Evolutionary conservation across 176 grass and related monocot species (phyloP).

Genomic region (Bothriochloa decipiens): DNA sequence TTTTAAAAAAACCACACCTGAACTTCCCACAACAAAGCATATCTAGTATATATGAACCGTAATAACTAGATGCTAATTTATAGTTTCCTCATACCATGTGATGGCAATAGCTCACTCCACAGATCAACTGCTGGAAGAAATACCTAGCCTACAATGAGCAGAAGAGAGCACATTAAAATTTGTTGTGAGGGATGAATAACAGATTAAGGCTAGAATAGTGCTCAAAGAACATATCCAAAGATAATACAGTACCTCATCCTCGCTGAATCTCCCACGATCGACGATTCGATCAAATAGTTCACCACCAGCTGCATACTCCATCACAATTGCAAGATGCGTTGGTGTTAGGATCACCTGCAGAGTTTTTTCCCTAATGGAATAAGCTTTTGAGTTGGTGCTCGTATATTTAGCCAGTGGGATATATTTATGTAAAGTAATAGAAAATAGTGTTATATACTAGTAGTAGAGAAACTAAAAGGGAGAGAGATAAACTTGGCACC

Average conservation of each 20-base stretch:
- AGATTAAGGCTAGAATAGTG: neutral
- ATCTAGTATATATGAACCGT: constrained; percentile 30
- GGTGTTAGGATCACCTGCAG: constrained; percentile 68
- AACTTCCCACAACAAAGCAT: constrained; percentile 40
- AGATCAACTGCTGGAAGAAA: constrained; percentile 88
- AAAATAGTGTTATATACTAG: neutral
- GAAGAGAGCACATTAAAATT: constrained; percentile 14
- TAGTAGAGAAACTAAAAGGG: neutral
- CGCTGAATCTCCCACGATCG: constrained; percentile 61
- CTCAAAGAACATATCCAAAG: neutral
- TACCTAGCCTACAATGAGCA: constrained; percentile 64
- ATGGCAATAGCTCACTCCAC: constrained; percentile 79
- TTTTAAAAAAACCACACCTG: constrained; percentile 43
- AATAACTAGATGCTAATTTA: constrained; percentile 20
- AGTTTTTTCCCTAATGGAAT: constrained; percentile 27
- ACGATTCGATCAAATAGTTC: constrained; percentile 76
- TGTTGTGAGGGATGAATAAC: neutral
- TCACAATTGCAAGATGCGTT: constrained; percentile 74
- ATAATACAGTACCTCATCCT: constrained; percentile 59
- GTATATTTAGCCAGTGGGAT: neutral
- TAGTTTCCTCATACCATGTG: constrained; percentile 58
- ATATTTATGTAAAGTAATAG: neutral
- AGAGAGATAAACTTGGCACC: neutral
- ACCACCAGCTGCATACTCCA: constrained; percentile 75
- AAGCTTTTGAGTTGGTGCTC: neutral